Evolutionary conservation across 768 basidiomycete genomes (phyloP).

Genomic region (Pilatotrama ljubarskyi): DNA sequence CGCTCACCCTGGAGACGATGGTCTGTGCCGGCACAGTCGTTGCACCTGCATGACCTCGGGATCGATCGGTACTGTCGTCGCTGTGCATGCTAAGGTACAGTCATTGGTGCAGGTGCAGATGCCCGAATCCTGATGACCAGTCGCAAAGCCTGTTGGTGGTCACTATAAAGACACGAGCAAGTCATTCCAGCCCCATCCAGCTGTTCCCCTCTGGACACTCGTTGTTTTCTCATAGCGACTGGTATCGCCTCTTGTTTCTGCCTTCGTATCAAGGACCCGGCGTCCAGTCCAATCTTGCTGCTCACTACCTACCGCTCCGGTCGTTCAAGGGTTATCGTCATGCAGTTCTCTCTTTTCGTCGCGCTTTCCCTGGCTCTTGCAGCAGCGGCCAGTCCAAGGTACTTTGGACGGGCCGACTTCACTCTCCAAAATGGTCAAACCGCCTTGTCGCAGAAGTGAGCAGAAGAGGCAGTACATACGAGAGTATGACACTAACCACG

Average conservation of each 20-base stretch:
- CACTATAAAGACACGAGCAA: neutral
- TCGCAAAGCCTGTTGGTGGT: neutral
- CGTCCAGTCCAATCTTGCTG: neutral
- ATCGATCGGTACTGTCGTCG: too few species aligned
- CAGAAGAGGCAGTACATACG: neutral
- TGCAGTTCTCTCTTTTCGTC: constrained; percentile 43
- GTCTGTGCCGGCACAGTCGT: too few species aligned
- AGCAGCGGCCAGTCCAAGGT: constrained; percentile 27
- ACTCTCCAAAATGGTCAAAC: constrained; percentile 29
- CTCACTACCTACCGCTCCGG: neutral
- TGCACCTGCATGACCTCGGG: too few species aligned
- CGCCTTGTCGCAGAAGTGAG: constrained; percentile 31
- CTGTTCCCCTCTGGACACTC: neutral
- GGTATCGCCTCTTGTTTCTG: constrained; percentile 6
- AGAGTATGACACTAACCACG: neutral
- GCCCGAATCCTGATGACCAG: neutral
- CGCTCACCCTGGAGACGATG: too few species aligned
- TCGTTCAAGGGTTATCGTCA: constrained; percentile 11
- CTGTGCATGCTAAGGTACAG: too few species aligned
- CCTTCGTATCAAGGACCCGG: constrained; percentile 5
- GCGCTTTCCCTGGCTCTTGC: constrained; percentile 29
- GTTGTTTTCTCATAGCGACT: neutral
- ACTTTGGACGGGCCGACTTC: constrained; percentile 15
- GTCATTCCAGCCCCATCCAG: neutral
- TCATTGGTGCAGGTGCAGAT: neutral